Evolutionary conservation across 1,284 basidiomycete genomes (phyloP).

Genomic region (Malassezia japonica): DNA sequence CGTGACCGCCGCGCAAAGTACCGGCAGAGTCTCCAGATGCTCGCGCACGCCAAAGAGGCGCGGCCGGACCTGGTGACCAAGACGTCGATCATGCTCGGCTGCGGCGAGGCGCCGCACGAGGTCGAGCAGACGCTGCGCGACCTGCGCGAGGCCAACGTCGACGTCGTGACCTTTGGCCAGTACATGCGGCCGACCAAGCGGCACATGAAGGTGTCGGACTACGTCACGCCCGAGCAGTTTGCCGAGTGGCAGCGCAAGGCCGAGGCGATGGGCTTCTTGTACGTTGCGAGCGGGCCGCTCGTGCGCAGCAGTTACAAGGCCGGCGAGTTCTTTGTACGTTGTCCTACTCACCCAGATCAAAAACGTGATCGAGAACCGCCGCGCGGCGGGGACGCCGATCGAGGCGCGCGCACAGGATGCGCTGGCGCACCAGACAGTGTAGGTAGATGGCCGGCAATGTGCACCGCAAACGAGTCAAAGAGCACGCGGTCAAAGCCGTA

Average conservation of each 20-base stretch:
- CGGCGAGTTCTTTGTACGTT: conserved; percentile 48
- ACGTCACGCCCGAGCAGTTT: conserved; percentile 87
- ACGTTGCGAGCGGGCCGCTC: conserved; percentile 90
- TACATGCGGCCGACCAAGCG: conserved; percentile 99
- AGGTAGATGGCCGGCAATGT: not conserved
- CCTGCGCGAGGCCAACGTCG: conserved; percentile 74
- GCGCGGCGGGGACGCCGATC: conserved; percentile 10
- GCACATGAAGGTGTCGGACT: conserved; percentile 97
- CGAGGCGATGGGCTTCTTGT: conserved; percentile 88
- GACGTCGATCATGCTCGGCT: conserved; percentile 96
- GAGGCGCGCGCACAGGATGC: not conserved
- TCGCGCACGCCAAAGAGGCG: conserved; percentile 56
- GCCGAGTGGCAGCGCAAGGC: conserved; percentile 80
- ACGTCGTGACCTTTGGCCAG: conserved; percentile 98
- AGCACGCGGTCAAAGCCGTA: conserved; percentile 12
- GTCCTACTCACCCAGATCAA: conserved; percentile 23
- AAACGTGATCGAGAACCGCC: conserved; percentile 36
- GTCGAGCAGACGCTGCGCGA: conserved; percentile 74
- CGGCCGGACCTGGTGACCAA: conserved; percentile 83
- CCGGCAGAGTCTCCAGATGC: conserved; percentile 73
- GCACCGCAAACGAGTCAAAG: conserved; percentile 13
- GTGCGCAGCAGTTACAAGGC: conserved; percentile 95
- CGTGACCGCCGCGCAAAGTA: conserved; percentile 90
- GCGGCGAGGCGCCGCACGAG: conserved; percentile 81
- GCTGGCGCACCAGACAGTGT: not conserved